Evolutionary conservation across 352 stramenopile genomes (phyloP).

Genomic region (Pythium vanterpoolii): DNA sequence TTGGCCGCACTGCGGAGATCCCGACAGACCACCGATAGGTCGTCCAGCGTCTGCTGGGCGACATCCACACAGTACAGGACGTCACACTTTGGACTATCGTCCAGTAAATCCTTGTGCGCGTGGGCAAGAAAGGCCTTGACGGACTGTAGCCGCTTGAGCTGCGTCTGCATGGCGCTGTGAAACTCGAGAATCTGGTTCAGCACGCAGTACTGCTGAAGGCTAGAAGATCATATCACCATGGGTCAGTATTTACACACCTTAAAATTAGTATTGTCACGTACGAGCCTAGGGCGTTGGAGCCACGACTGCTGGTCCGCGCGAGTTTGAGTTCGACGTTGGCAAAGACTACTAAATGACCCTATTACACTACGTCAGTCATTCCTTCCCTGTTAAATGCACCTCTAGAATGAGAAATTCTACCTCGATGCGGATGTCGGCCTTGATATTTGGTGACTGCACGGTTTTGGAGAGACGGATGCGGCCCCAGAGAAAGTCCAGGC

Average conservation of each 20-base stretch:
- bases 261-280: conserved; percentile 31
- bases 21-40: conserved; percentile 49
- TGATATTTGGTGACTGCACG: conserved; percentile 41
- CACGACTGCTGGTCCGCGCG: conserved; percentile 49
- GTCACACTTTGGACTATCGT: conserved; percentile 42
- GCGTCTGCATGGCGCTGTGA: conserved; percentile 59
- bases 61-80: conserved; percentile 56
- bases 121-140: conserved; percentile 50
- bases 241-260: background rate
- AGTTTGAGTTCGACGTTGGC: conserved; percentile 71
- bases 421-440: conserved; percentile 71
- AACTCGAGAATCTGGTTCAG: conserved; percentile 86
- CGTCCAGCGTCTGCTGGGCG: conserved; percentile 43
- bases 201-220: conserved; percentile 79
- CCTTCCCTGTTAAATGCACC: background rate
- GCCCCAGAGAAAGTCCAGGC: conserved; percentile 81
- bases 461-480: conserved; percentile 65
- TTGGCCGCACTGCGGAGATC: conserved; percentile 69
- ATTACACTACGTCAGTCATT: conserved; percentile 4
- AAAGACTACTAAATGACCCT: conserved; percentile 76
- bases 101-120: conserved; percentile 38
- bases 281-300: conserved; percentile 37
- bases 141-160: conserved; percentile 42
- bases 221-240: conserved; percentile 11
- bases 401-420: conserved; percentile 19